Evolutionary conservation across 805 yeast species (phyloP), one percentile per base, ranked within the genome.

Genomic region (Cyberlindnera sargentensis): DNA sequence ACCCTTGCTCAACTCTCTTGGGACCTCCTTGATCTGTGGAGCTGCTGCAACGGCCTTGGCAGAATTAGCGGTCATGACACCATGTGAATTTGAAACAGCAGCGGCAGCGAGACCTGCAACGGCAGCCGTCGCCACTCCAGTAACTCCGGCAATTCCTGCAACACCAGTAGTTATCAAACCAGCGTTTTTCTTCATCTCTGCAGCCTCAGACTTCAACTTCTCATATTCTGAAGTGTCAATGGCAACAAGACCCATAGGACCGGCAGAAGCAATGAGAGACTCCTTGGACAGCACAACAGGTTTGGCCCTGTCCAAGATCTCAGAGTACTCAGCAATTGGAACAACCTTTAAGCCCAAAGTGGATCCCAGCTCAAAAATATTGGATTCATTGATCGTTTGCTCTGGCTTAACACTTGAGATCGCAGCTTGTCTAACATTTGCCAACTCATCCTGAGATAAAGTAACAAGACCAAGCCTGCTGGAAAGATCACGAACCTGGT

Each of bases 211-310:
- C 20, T 43, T 46, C 30, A 49, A 36, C n/a, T 43, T 49, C 3
- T 37, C 43, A 28, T 50, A 42, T n/a, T 47, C 48, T 10, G 34
- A 36, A 2, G 50, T 35, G 6, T 44, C 26, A 9, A 47, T 8
- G 6, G 61, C 42, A 6, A 63, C 60, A 37, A 70, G 49, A 5
- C 68, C 72, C 32, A 58, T 49, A 9, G 62, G 66, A 5, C 50
- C 42, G 10, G 52, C 47, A 23, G 40, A 47, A 2, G 35, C 28
- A 8, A 41, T 29, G 11, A 55, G 23, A 10, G 40, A 43, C 3
- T 48, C 47, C 27, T 43, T 43, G 1, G 49, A 36, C n/a, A 41
- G 36, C 3, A 40, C 40, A 9, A 39, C 37, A 10, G 50, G 36
- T 24, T 37, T 34, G 8, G 41, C 20, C 23, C 39, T 40, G 23